A percentile compares a stretch with the other conserved stretches of the same genome.
These are phyloP conservation scores for Phialophora chinensis DNA, from an alignment of 2,329 filamentous ascomycete species.

Conservation along the genomic window DNA sequence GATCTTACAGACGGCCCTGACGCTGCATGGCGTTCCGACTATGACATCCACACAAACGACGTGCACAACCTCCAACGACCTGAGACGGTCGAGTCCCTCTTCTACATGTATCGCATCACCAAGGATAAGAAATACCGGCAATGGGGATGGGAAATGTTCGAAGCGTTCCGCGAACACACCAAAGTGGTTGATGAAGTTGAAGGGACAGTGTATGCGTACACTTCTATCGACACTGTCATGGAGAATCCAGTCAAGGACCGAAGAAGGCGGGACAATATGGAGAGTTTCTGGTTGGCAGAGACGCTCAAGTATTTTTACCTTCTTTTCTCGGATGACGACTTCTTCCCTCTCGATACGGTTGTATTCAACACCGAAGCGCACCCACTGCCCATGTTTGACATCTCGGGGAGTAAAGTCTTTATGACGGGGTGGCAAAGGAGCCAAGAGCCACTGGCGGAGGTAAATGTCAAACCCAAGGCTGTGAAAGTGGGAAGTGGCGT, in stretches of 20 bases:
- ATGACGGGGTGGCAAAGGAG: conserved; percentile 73
- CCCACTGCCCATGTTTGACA: conserved; percentile 83
- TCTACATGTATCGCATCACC: conserved; percentile 99
- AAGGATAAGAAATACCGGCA: conserved; percentile 86
- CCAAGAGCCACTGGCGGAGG: not conserved
- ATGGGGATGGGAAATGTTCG: conserved; percentile 99
- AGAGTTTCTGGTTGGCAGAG: conserved; percentile 98
- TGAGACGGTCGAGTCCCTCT: conserved; percentile 93
- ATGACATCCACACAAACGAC: conserved; percentile 79
- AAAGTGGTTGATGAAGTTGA: conserved; percentile 71
- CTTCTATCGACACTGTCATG: conserved; percentile 34
- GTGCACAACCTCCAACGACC: conserved; percentile 91
- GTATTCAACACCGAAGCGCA: conserved; percentile 98
- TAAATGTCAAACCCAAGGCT: not conserved
- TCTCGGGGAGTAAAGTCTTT: conserved; percentile 69
- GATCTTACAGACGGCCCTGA: conserved; percentile 53
- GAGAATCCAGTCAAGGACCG: conserved; percentile 32
- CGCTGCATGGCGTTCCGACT: conserved; percentile 77
- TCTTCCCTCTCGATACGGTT: conserved; percentile 69
- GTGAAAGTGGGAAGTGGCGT: conserved; percentile 24
- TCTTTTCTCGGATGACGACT: conserved; percentile 73
- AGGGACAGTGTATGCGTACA: conserved; percentile 37
- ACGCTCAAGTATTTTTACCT: conserved; percentile 98
- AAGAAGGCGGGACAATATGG: conserved; percentile 78
- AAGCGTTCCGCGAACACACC: conserved; percentile 84